Base-by-base conservation (phyloP, 345 rosid species). In the Populus tremula region DNA sequence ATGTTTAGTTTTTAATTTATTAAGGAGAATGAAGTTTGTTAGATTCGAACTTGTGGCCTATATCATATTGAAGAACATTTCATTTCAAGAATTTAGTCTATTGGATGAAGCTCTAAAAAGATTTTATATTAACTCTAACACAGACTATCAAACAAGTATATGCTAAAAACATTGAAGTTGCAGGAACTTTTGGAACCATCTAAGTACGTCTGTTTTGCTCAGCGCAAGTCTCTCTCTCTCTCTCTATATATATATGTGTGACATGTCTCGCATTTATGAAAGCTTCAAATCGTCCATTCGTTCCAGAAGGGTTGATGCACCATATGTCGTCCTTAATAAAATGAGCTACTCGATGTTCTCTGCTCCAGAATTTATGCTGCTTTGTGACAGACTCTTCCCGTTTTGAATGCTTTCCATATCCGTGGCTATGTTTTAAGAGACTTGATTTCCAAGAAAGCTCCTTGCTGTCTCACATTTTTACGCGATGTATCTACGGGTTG, bases 401-500 rank as follows among this genome's bases (percentile, higher is more conserved):
- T 35, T 59, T 14, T 23, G 23, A 62, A n/a, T n/a, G n/a, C 69
- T 75, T 69, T 71, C 76, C 41, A 36, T 47, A 69, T 49, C 33
- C 64, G 33, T 29, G 65, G 54, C 31, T 61, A 41, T 27, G 69
- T 33, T 33, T 53, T 53, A 73, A 79, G 74, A 69, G 74, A 69
- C 69, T 63, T 65, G 73, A 72, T 74, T 74, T 67, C 76, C 76
- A 54, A 33, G 72, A 82, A 77, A 73, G 66, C 67, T 75, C 23
- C 71, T 43, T 29, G 41, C 45, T 53, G 85, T 80, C 84, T 84
- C 81, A 23, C 66, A 65, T 39, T 81, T 79, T 79, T 66, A 76
- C 78, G 71, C 8, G 65, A 68, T 35, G 47, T 82, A 33, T 61
- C 64, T 35, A 43, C 29, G 43, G 12, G 69, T 23, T 38, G 21